Base-by-base conservation (phyloP, 1,139 yeast species). In the Geotrichum fermentans region DNA sequence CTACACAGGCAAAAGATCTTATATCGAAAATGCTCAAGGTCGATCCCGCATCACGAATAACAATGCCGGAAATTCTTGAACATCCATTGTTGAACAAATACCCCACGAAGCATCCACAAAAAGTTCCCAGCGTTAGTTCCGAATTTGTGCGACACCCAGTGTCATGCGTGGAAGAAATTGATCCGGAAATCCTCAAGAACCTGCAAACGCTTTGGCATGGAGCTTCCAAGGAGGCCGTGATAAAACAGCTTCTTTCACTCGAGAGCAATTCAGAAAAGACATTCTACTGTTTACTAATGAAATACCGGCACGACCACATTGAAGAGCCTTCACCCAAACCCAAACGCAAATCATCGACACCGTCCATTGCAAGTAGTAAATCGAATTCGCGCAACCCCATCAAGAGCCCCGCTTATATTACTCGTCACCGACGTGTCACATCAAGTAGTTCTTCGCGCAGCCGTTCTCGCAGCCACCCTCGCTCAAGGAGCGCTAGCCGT, bases 141-240 rank as follows among this genome's bases (percentile, higher is more conserved):
- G 26, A 50, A 6, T 30, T 32, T 32, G 64, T 64, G 18, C 58
- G 58, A 13, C 55, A 57, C 6, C 79, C 79, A 1, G 73, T 86
- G 36, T 67, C 67, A 28, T 71, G 80, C 2, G 70, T 66, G 37
- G 72, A 70, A 16, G 84, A 81, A 45, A 81, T 92, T 49, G 97
- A 92, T 66, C 72, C 73, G 52, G 95, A 89, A 61, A 87, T 92
- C 46, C 73, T 92, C 60, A 83, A 86, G 60, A 90, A 88, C 61
- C 73, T 92, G 57, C 86, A 88, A 49, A 89, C 90, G 26, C 71
- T 92, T 51, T 92, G 96, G 82, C 97, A 90, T 64, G 96, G 96
- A 45, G 86, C 88, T 51, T 74, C 80, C 32, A 78, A 79, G 51
- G 74, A 78, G 17, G 69, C 76, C 13, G 79, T 92, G 32, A 70